Percentiles rank a stretch among this genome's conserved stretches.
These are phyloP conservation scores for Heliamphora pulchella DNA, from an alignment of 179 eudicot genomes.

Conservation along the genomic window DNA sequence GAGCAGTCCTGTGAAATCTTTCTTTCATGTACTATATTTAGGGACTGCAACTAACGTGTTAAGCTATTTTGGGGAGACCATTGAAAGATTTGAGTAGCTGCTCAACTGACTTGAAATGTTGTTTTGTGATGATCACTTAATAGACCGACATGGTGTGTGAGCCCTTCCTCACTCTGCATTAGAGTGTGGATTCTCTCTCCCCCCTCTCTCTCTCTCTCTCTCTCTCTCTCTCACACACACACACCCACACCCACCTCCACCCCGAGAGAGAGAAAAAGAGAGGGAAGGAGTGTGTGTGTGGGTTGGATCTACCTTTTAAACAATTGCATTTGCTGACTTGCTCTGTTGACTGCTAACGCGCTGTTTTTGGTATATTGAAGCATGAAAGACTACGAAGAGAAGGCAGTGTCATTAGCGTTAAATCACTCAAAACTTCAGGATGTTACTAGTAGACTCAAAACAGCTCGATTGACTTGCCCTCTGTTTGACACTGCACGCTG, in stretches of 20 bases:
- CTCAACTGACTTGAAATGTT: background rate
- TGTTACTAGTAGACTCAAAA: slow-evolving; percentile 73
- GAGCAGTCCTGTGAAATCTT: background rate
- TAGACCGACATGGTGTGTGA: background rate
- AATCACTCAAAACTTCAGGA: slow-evolving; percentile 67
- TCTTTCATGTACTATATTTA: background rate
- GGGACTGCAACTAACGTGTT: background rate
- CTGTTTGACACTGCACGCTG: slow-evolving; percentile 90
- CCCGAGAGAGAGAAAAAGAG: too few species aligned
- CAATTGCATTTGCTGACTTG: background rate
- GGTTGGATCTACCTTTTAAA: background rate
- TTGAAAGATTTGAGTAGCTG: background rate
- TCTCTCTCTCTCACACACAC: too few species aligned
- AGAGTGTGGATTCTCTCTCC: background rate
- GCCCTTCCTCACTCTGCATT: background rate
- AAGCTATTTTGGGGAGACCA: background rate
- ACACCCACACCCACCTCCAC: too few species aligned
- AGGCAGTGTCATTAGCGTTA: slow-evolving; percentile 75
- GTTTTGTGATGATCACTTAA: background rate
- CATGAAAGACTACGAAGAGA: slow-evolving; percentile 89
- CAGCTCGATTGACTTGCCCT: slow-evolving; percentile 81
- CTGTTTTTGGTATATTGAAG: slow-evolving; percentile 25
- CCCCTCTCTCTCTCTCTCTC: background rate
- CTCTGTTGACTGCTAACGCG: slow-evolving; percentile 10
- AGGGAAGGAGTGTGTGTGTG: background rate